Base-by-base conservation (phyloP, 2,329 filamentous ascomycete species). In the Phoma sp. region DNA sequence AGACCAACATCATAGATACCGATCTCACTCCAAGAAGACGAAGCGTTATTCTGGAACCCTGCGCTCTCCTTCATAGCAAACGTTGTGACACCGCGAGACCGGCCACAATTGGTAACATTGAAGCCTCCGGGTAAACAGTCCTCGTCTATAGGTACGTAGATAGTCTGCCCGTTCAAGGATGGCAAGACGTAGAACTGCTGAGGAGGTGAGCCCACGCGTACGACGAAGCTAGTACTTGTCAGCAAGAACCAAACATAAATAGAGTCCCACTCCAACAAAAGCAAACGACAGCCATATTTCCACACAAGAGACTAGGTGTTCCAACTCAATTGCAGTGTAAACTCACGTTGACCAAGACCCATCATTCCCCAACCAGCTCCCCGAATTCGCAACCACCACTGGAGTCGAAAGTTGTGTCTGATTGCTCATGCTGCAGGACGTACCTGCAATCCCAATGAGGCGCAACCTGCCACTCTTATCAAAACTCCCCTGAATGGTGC, bases 1-100 rank as follows among this genome's bases (percentile, higher is more conserved):
- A 38, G 12, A 4, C 15, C 10, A 1, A 47, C 6, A 4, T 19
- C 21, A 25, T 47, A 47, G 4, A 24, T 37, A 2, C 44, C 35
- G 6, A 47, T 19, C 12, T 47, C 35, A 9, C 22, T 19, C 44
- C 44, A 47, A 8, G 44, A 31, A 4, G 35, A 31, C n/a, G 35
- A 47, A 5, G 12, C 35, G 19, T 47, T 47, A n/a, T 21, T 47
- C 9, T 47, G 44, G 12, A 47, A 47, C 9, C 35, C 44, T 4
- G 35, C 12, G 5, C 45, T 24, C 4, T 36, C 7, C 13, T 40
- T 40, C 2, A 27, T 32, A 7, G n/a, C 21, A n/a, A 48, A 48
- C 13, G 33, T 32, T n/a, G 40, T 37, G 4, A 40, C 29, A 25
- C 45, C 45, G 1, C 45, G 90, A 80, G 21, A 40, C 7, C 13